A percentile compares a stretch with the other conserved stretches of the same genome.
These are phyloP conservation scores for Cryptomeria japonica DNA, from an alignment of 75 land plant genomes.

Conservation along the genomic window DNA sequence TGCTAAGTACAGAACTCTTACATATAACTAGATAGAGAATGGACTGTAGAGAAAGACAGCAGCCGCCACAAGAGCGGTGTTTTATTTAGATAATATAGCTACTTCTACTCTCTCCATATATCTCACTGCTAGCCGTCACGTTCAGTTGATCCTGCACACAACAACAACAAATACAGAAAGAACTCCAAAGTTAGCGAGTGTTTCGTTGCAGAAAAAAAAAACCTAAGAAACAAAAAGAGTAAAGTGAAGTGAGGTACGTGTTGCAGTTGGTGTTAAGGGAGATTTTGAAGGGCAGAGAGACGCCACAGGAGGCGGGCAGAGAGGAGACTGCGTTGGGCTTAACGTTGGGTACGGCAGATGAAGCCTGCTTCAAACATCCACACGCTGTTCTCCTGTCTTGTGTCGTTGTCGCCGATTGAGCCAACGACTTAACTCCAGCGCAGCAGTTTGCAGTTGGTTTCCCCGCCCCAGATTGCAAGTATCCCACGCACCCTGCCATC, in stretches of 20 bases:
- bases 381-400: constrained; percentile 31
- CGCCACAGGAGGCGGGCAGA: constrained; percentile 27
- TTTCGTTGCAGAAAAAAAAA: too few relatives aligned
- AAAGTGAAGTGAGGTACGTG: constrained; percentile 5
- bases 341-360: constrained; percentile 19
- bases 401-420: constrained; percentile 14
- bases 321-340: constrained; percentile 22
- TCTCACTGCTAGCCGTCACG: too few relatives aligned
- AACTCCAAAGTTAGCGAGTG: too few relatives aligned
- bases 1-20: too few relatives aligned
- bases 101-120: too few relatives aligned
- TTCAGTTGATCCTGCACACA: too few relatives aligned
- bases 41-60: too few relatives aligned
- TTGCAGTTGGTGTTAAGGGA: constrained; percentile 38
- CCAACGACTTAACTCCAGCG: constrained; percentile 35
- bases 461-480: constrained; percentile 23
- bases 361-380: constrained; percentile 31
- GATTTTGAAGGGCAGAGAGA: constrained; percentile 37
- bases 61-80: too few relatives aligned
- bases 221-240: too few relatives aligned
- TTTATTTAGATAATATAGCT: too few relatives aligned
- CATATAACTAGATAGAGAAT: too few relatives aligned
- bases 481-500: constrained; percentile 25
- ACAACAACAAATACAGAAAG: too few relatives aligned
- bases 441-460: constrained; percentile 37